Evolutionary conservation across 768 basidiomycete genomes (phyloP), one percentile per base, ranked within the genome.

Genomic region (Trametes cubensis): DNA sequence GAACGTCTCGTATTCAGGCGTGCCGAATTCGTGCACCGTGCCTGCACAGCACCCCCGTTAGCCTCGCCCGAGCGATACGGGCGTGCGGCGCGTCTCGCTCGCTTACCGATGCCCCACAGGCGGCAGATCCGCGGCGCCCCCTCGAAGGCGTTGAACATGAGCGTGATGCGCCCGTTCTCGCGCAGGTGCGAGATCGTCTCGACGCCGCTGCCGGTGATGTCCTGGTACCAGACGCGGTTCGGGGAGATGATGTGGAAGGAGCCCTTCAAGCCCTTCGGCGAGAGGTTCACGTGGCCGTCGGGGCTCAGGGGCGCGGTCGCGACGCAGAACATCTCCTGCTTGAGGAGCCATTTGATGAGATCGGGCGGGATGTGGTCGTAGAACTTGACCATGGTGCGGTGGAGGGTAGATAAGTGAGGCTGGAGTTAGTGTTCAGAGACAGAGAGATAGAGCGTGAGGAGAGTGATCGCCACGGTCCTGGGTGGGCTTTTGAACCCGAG

Each of bases 261-360:
- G 8, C 83, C 83, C 61, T 79, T 73, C 28, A 81, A 75, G 49
- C 85, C 85, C 66, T 90, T 90, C 0, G 88, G 87, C 0, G 86
- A 88, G 25, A 90, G 70, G 65, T 90, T 90, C 48, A 91, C 79
- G 52, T 86, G 84, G 0, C 86, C 88, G 13, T 82, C 78, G 0
- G 68, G 70, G 11, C 74, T 76, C 21, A 89, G 80, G 14, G 88
- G 87, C 0, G 86, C 85, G 1, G 85, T 83, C 0, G 85, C 87
- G 13, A 91, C 87, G 83, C 86, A 90, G 70, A 89, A 90, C 61
- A 89, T 75, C 55, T 88, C 79, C 71, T 90, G 88, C 60, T 81
- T 76, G 25, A 74, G 63, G 10, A 89, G 81, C 87, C 86, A 90
- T 56, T 78, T 73, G 25, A 82, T 67, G 21, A 84, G 74, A 55